Percentiles rank a stretch among this genome's conserved stretches.
Conservation (phyloP, 495 filamentous ascomycete species). For the Neurospora sp. region DNA sequence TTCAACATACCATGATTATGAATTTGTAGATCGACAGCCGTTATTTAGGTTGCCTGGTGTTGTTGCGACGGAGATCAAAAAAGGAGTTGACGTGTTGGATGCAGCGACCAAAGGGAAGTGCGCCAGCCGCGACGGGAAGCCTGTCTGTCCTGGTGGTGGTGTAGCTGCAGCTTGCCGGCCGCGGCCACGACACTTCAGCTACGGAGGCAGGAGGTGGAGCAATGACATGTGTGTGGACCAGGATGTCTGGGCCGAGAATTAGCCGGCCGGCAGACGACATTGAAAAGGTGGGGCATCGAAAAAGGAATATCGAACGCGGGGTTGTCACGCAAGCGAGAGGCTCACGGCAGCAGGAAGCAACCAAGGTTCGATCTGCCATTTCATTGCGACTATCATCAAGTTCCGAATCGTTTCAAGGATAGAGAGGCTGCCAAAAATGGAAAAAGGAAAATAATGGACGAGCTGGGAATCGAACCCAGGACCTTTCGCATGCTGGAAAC, state of each 20-base stretch:
- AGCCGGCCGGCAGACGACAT: not conserved
- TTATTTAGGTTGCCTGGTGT: not conserved
- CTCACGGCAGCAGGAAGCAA: not conserved
- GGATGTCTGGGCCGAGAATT: not conserved
- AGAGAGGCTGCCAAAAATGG: not conserved
- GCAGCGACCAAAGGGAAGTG: not conserved
- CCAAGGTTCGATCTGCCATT: not conserved
- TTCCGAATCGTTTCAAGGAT: not conserved
- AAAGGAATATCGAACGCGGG: not conserved
- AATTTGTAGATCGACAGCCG: not conserved
- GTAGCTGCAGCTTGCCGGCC: not conserved
- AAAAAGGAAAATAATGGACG: constrained; percentile 6
- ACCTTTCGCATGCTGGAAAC: constrained; percentile 15
- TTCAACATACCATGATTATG: not conserved
- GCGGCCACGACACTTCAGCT: not conserved
- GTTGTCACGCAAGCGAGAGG: not conserved
- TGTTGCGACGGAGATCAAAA: not conserved
- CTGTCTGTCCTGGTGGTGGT: not conserved
- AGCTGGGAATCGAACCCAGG: constrained; percentile 20
- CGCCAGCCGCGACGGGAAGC: not conserved
- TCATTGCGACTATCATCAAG: not conserved
- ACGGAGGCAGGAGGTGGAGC: not conserved
- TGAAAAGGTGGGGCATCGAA: not conserved
- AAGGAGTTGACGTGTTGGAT: not conserved
- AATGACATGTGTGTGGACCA: not conserved